Base-by-base conservation (phyloP, 805 yeast genomes). In the Yamadazyma sp. region DNA sequence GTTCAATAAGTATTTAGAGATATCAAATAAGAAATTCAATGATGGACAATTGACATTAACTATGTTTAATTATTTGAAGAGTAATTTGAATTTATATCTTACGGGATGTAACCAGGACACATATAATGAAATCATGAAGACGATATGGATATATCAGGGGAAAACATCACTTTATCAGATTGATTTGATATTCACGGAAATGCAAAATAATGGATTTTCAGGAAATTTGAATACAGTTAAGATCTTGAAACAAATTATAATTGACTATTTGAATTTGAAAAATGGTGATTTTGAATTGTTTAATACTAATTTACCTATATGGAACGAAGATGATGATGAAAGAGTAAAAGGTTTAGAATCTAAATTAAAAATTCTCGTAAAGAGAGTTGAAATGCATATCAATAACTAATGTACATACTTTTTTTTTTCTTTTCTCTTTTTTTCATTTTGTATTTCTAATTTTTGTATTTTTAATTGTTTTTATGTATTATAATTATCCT, bases 31-130 rank as follows among this genome's bases (percentile, higher is more conserved):
- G 29, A 52, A 55, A 37, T 52, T 52, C 36, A 43, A 55, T 30
- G 65, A 64, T 36, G 71, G 70, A 1, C 57, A 55, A 29, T 46
- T 63, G 40, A 60, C 69, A 1, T 42, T 63, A 30, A 48, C 65
- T 2, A 35, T 66, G 25, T 67, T 63, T 50, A 62, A 67, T 40
- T 24, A 45, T 26, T 47, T 62, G 19, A 64, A 64, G 42, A 50
- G 45, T 13, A 62, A 66, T 40, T 38, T 65, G 23, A 44, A 47
- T 10, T 40, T 62, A 16, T 63, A 62, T 45, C 52, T 66, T 7
- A 46, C 59, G 3, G 46, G 54, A 8, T 63, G 70, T 47, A 62
- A 63, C 45, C 72, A 67, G 45, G 59, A 53, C 13, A 66, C 72
- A 2, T 66, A 61, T 42, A 67, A 67, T 40, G 65, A 65, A 41